These are phyloP conservation scores for Leccinum boreale DNA, from an alignment of 768 basidiomycete species.

Conservation along the genomic window DNA sequence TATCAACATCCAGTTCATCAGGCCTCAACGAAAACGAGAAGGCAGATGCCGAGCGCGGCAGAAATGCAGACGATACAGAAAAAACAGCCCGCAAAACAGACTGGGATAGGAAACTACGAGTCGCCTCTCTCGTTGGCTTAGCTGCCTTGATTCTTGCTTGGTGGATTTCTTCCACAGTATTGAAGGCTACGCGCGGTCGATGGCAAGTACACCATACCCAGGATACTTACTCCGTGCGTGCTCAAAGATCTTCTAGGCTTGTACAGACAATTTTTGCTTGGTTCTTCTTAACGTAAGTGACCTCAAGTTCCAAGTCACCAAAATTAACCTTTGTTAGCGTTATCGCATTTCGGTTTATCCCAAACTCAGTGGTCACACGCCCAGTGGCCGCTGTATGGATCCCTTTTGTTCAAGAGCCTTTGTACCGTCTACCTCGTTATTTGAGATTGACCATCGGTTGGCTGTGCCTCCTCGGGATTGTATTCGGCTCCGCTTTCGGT, in stretches of 20 bases:
- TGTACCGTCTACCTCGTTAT: constrained; percentile 54
- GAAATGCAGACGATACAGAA: constrained; percentile 9
- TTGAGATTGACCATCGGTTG: constrained; percentile 66
- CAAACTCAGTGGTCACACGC: constrained; percentile 61
- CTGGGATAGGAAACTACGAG: constrained; percentile 31
- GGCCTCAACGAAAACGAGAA: constrained; percentile 5
- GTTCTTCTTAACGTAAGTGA: constrained; percentile 68
- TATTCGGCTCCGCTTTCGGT: constrained; percentile 87
- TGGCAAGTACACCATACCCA: constrained; percentile 45
- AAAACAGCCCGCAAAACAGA: background rate
- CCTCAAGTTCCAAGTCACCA: background rate
- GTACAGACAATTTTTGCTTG: constrained; percentile 81
- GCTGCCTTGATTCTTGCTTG: constrained; percentile 71
- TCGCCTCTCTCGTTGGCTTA: constrained; percentile 47
- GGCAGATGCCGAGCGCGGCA: constrained; percentile 19
- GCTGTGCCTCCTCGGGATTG: constrained; percentile 69
- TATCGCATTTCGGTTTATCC: constrained; percentile 84
- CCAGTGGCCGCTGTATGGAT: constrained; percentile 75
- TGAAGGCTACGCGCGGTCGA: constrained; percentile 67
- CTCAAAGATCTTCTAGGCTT: constrained; percentile 46
- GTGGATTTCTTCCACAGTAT: constrained; percentile 78
- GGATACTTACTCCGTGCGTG: background rate
- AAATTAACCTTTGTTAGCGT: constrained; percentile 37
- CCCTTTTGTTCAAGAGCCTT: constrained; percentile 63
- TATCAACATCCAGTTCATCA: constrained; percentile 12